A percentile compares a stretch with the other conserved stretches of the same genome.
Evolutionary conservation across 805 yeast genomes (phyloP).

Genomic region (Pachysolen tannophilus): DNA sequence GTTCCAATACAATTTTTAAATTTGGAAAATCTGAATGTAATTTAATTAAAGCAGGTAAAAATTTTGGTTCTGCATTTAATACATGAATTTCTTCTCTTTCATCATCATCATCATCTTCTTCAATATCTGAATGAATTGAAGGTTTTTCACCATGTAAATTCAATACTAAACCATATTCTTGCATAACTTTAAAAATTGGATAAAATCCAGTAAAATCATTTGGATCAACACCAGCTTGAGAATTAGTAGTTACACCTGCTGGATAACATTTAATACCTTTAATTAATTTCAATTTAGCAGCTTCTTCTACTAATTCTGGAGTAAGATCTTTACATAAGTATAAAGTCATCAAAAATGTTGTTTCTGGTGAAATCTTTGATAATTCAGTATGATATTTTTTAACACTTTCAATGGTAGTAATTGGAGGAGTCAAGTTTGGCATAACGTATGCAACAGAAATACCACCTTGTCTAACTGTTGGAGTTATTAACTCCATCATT

Average conservation of each 20-base stretch:
- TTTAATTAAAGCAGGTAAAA: constrained; percentile 79
- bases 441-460: constrained; percentile 84
- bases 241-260: constrained; percentile 98
- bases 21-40: constrained; percentile 80
- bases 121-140: constrained; percentile 27
- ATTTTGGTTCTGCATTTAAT: constrained; percentile 87
- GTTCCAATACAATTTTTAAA: constrained; percentile 82
- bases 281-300: constrained; percentile 60
- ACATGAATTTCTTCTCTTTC: constrained; percentile 70
- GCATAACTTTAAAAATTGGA: constrained; percentile 86
- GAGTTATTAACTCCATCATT: constrained; percentile 89
- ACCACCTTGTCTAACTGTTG: constrained; percentile 88
- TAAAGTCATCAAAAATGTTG: constrained; percentile 88
- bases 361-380: constrained; percentile 62
- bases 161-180: constrained; percentile 65
- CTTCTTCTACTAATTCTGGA: constrained; percentile 76
- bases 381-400: constrained; percentile 58
- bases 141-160: constrained; percentile 97
- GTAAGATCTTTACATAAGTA: constrained; percentile 74
- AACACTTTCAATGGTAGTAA: constrained; percentile 69
- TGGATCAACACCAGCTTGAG: constrained; percentile 85
- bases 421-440: constrained; percentile 95
- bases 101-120: constrained; percentile 24
- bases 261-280: constrained; percentile 96
- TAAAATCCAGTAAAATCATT: constrained; percentile 85